Percentiles rank a stretch among this genome's conserved stretches.
These are phyloP conservation scores for Prosopis cineraria DNA, from an alignment of 306 rosid species.

Conservation along the genomic window DNA sequence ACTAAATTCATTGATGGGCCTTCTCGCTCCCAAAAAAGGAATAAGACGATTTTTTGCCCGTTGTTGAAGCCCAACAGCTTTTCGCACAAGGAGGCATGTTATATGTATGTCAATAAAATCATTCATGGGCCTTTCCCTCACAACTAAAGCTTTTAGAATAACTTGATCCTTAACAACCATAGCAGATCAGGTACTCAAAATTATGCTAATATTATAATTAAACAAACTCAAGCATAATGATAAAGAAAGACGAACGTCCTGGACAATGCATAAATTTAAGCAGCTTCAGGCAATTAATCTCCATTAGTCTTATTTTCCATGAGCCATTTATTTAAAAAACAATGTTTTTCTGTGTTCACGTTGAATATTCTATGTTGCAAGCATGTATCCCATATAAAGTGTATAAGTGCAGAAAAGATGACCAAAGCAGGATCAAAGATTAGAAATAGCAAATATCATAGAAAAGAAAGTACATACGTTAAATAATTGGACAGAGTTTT, in stretches of 20 bases:
- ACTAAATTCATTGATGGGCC: not conserved
- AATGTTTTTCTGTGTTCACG: not conserved
- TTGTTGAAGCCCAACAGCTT: not conserved
- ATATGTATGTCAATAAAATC: not conserved
- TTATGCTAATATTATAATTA: not conserved
- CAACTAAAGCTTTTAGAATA: not conserved
- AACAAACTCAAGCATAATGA: not conserved
- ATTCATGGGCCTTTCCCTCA: not conserved
- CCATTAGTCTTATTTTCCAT: not conserved
- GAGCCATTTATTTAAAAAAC: not conserved
- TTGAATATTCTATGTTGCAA: not conserved
- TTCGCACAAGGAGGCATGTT: not conserved
- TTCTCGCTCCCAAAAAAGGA: not conserved
- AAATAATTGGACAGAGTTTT: slow-evolving; percentile 88
- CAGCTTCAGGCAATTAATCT: not conserved
- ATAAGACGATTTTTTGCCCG: not conserved
- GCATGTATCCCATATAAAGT: not conserved
- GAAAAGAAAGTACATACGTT: slow-evolving; percentile 53
- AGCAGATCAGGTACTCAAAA: not conserved
- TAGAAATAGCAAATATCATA: not conserved
- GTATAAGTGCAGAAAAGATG: not conserved
- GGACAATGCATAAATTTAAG: not conserved
- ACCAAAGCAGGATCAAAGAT: not conserved
- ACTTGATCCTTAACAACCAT: not conserved
- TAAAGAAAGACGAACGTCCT: not conserved